Base-by-base conservation (phyloP, 495 filamentous ascomycete genomes). In the Friedmanniomyces endolithicus region DNA sequence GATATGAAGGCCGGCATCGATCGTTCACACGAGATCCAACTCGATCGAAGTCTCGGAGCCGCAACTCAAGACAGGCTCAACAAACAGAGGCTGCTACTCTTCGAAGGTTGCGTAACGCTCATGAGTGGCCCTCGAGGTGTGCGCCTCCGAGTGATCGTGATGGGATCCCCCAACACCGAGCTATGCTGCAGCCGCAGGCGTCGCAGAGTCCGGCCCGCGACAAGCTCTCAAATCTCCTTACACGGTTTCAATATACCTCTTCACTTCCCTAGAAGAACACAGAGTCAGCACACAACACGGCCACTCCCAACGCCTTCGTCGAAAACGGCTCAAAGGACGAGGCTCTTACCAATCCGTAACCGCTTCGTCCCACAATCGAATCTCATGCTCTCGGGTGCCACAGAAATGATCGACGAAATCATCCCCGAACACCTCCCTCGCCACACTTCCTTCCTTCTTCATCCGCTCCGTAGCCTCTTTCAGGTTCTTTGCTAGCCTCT, bases 351-450 rank as follows among this genome's bases (percentile, higher is more conserved):
- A 96, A 68, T 95, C 90, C 23, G 89, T 95, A 8, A 95, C 88
- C 0, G 88, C 87, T 66, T 96, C 90, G 65, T 98, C 88, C 88
- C 88, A 98, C 17, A 95, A 69, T 56, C 82, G 73, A 61, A 89
- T 76, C 68, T 98, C 92, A 69, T 98, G 90, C 63, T 90, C 86
- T 55, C 92, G 80, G 22, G 92, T 95, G 8, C 92, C 92, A 3
- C 83, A 86, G 74, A 80, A 98, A 65, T 98, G 94, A 2, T 96
- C 88, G 8, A 98, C 90, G 68, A 98, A 98, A 11, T 84, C 86
- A 68, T 97, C 82, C 0, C 94, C 94, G 67, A 98, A 87, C 0
- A 90, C 86, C 67, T 96, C 86, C 48, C 92, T 74, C 37, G 92
- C 92, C 14, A 95, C 75, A 67, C 90, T 95, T 12, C 78, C 86